Percentiles rank a stretch among this genome's conserved stretches.
phyloP scores from a whole-genome alignment of 2,329 filamentous ascomycete genomes.

The Fusarium goolgardi region DNA sequence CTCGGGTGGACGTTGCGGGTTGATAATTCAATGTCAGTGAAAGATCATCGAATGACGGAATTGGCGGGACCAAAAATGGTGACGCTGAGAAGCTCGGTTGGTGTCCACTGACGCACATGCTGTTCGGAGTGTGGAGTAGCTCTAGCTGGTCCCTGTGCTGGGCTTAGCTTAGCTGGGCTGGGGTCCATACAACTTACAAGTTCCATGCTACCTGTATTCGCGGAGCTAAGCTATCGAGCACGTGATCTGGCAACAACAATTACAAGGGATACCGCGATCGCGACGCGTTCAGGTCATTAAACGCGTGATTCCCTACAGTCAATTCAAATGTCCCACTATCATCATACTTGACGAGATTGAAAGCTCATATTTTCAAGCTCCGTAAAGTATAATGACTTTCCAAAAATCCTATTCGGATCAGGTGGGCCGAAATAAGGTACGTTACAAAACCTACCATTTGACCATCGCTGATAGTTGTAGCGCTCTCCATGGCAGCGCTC shows the following conservation, averaged over 20 bases:
- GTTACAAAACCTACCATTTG: slow-evolving; percentile 6
- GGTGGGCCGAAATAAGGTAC: slow-evolving; percentile 51
- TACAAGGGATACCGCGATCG: slow-evolving; percentile 33
- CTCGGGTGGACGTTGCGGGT: background rate
- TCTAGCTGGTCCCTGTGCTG: background rate
- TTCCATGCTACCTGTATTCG: too few species aligned
- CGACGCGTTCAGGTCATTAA: slow-evolving; percentile 46
- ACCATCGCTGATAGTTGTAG: slow-evolving; percentile 46
- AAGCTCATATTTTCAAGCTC: slow-evolving; percentile 31
- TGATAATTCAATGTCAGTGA: background rate
- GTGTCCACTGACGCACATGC: slow-evolving; percentile 29
- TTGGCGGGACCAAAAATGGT: slow-evolving; percentile 39
- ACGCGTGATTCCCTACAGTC: slow-evolving; percentile 40
- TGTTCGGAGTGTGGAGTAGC: background rate
- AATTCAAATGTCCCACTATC: slow-evolving; percentile 30
- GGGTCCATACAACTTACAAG: background rate
- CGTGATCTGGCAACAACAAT: slow-evolving; percentile 42
- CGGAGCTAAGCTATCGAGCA: slow-evolving; percentile 32
- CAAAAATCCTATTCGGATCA: slow-evolving; percentile 58
- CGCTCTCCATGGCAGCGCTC: slow-evolving; percentile 65
- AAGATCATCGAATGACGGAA: slow-evolving; percentile 35
- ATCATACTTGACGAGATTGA: slow-evolving; percentile 33
- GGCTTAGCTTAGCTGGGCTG: background rate
- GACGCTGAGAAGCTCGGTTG: slow-evolving; percentile 38
- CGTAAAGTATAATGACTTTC: slow-evolving; percentile 51